These are phyloP conservation scores for Mucor lusitanicus DNA, from an alignment of 371 early-diverging fungal species.

Conservation along the genomic window DNA sequence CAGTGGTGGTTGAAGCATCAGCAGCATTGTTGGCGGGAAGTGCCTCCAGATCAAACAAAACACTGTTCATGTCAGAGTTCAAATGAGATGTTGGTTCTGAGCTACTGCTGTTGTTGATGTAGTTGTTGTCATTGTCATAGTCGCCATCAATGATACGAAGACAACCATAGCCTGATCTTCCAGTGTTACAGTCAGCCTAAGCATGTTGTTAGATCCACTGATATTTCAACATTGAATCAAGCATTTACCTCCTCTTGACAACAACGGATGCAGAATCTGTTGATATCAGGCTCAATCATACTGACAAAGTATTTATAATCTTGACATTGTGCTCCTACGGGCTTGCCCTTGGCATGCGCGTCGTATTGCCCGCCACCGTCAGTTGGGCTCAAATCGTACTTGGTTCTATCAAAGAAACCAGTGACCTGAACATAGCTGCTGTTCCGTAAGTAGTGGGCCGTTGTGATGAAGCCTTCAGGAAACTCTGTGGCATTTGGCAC, in stretches of 20 bases:
- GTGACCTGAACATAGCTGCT: constrained; percentile 53
- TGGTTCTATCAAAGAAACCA: constrained; percentile 54
- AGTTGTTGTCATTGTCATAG: constrained; percentile 29
- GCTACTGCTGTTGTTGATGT: background rate
- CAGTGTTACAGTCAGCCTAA: constrained; percentile 40
- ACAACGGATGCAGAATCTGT: constrained; percentile 52
- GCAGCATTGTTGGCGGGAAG: background rate
- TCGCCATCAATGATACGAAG: constrained; percentile 38
- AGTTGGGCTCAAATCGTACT: constrained; percentile 40
- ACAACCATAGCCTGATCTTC: constrained; percentile 46
- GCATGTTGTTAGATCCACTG: background rate
- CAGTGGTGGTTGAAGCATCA: background rate
- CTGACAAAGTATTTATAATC: constrained; percentile 50
- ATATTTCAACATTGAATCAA: background rate
- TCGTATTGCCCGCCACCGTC: constrained; percentile 60
- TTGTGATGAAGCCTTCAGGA: constrained; percentile 53
- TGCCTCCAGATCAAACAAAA: constrained; percentile 12
- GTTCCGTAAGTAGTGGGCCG: constrained; percentile 46
- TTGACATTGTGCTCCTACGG: constrained; percentile 40
- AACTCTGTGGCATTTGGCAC: constrained; percentile 51
- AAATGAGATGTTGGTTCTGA: background rate
- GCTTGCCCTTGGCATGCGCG: constrained; percentile 34
- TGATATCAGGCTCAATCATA: constrained; percentile 48
- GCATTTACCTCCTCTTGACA: constrained; percentile 32
- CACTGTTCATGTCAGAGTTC: constrained; percentile 19